Evolutionary conservation across 1,284 basidiomycete genomes (phyloP).

Genomic region (Phenoliferia sp.): DNA sequence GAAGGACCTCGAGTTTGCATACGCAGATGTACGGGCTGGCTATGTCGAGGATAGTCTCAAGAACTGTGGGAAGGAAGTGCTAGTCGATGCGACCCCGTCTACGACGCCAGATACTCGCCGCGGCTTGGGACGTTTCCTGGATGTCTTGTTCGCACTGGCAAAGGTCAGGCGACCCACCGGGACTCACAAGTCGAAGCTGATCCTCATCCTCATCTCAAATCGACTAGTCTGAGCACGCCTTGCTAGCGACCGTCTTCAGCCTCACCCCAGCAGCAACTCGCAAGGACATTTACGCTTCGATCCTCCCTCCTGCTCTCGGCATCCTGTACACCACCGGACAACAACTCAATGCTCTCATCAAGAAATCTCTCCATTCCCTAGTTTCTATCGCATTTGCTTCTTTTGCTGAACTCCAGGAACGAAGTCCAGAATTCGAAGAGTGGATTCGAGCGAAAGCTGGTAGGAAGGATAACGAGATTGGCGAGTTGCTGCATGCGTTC

Average conservation of each 20-base stretch:
- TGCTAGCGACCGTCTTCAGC: slow-evolving; percentile 28
- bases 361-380: slow-evolving; percentile 33
- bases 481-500: slow-evolving; percentile 38
- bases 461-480: slow-evolving; percentile 40
- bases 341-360: slow-evolving; percentile 35
- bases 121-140: slow-evolving; percentile 21
- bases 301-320: slow-evolving; percentile 31
- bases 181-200: no score
- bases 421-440: slow-evolving; percentile 34
- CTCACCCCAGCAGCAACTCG: slow-evolving; percentile 1
- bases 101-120: slow-evolving; percentile 3
- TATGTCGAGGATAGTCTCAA: slow-evolving; percentile 25
- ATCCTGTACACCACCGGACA: slow-evolving; percentile 32
- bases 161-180: slow-evolving; percentile 24
- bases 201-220: neutral
- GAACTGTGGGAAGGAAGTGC: slow-evolving; percentile 20
- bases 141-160: slow-evolving; percentile 24
- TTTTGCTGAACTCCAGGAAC: slow-evolving; percentile 32
- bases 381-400: slow-evolving; percentile 36
- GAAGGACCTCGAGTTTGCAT: slow-evolving; percentile 13
- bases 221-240: slow-evolving; percentile 27
- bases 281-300: slow-evolving; percentile 24
- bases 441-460: slow-evolving; percentile 31
- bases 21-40: slow-evolving; percentile 8
- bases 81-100: slow-evolving; percentile 21